Conservation (phyloP, 495 filamentous ascomycete genomes). For the Lophium mytilinum region DNA sequence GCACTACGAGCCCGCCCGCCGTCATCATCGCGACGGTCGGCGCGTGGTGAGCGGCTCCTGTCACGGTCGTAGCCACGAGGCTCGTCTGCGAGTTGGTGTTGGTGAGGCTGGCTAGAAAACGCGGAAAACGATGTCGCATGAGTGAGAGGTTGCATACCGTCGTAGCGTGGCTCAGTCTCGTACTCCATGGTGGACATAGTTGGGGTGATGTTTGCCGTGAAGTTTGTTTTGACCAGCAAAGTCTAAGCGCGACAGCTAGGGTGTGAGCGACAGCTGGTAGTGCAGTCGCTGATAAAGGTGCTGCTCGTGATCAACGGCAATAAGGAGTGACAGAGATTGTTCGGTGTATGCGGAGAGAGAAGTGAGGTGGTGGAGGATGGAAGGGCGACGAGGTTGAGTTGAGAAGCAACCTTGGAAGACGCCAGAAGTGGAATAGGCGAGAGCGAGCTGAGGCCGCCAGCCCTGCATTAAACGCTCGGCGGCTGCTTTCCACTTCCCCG, state of each 20-base stretch:
- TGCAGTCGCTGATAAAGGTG: neutral
- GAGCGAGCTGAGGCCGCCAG: too few species aligned
- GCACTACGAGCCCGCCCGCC: conserved; percentile 33
- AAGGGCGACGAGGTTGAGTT: neutral
- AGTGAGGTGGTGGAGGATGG: neutral
- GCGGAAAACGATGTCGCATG: neutral
- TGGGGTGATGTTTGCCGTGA: neutral
- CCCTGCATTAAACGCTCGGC: too few species aligned
- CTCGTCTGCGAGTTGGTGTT: conserved; percentile 24
- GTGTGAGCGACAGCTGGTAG: neutral
- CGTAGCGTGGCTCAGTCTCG: conserved; percentile 35
- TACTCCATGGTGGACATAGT: conserved; percentile 36
- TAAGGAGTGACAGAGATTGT: neutral
- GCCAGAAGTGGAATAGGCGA: too few species aligned
- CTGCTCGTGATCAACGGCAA: neutral
- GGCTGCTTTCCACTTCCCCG: too few species aligned
- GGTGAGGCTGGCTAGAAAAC: neutral
- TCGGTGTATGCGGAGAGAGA: neutral
- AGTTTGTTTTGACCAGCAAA: neutral
- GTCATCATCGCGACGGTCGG: conserved; percentile 55
- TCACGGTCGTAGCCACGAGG: conserved; percentile 47
- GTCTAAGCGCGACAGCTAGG: neutral
- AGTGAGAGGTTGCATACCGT: conserved; percentile 26
- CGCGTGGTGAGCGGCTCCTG: conserved; percentile 88
- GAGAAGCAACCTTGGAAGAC: too few species aligned